phyloP scores from a whole-genome alignment of 371 early-diverging fungal genomes.

The Batkoa obscura region DNA sequence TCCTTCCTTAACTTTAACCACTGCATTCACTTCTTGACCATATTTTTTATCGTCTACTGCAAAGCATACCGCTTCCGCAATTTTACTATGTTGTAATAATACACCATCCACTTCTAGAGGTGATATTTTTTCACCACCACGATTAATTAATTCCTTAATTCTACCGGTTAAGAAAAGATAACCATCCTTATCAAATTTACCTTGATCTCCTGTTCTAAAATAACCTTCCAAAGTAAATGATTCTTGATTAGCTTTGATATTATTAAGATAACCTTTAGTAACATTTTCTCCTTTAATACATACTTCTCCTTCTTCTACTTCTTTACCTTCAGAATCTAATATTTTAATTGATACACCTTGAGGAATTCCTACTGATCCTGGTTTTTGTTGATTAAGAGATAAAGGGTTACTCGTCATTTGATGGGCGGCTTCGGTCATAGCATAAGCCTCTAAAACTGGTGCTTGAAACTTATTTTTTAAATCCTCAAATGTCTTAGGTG shows the following conservation, averaged over 20 bases:
- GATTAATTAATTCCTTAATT: conserved; percentile 64
- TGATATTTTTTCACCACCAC: conserved; percentile 64
- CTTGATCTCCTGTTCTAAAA: conserved; percentile 71
- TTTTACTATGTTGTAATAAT: conserved; percentile 40
- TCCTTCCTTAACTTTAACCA: conserved; percentile 23
- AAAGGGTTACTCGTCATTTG: conserved; percentile 76
- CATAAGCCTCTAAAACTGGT: conserved; percentile 75
- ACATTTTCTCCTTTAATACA: conserved; percentile 68
- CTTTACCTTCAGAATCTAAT: conserved; percentile 36
- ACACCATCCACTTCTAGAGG: conserved; percentile 67
- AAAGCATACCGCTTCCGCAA: conserved; percentile 64
- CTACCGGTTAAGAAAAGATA: conserved; percentile 55
- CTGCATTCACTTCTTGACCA: conserved; percentile 64
- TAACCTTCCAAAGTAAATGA: conserved; percentile 40
- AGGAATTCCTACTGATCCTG: conserved; percentile 65
- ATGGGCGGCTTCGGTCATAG: conserved; percentile 85
- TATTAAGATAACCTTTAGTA: conserved; percentile 61
- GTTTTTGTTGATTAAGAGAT: conserved; percentile 48
- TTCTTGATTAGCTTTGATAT: conserved; percentile 46
- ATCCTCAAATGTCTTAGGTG: conserved; percentile 47
- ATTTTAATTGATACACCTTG: conserved; percentile 64
- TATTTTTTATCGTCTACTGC: conserved; percentile 52
- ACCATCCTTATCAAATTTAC: conserved; percentile 46
- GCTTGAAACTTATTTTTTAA: conserved; percentile 49
- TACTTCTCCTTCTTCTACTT: conserved; percentile 51